phyloP scores from a whole-genome alignment of 108 stramenopile species.

The Mediolabrus comicus region DNA sequence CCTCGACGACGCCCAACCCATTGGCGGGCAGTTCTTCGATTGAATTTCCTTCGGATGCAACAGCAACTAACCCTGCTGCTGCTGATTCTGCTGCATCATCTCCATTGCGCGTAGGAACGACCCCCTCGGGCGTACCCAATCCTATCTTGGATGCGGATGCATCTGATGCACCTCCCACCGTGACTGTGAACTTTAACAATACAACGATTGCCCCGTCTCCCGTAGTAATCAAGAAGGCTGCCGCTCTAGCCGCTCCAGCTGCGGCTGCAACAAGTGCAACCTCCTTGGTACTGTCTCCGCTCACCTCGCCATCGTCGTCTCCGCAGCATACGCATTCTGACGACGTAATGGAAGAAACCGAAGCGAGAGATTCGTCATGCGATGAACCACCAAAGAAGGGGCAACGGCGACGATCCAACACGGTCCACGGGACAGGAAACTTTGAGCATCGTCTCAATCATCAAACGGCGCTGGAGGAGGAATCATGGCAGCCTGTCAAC shows the following conservation, averaged over 20 bases:
- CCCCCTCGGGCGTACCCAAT: neutral
- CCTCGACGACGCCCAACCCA: neutral
- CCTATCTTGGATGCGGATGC: constrained; percentile 4
- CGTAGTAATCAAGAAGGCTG: neutral
- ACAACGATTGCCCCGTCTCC: neutral
- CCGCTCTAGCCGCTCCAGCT: neutral
- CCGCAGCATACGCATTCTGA: neutral
- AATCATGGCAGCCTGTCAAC: neutral
- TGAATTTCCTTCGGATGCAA: neutral
- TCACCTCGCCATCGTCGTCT: neutral
- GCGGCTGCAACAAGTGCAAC: neutral
- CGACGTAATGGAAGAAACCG: neutral
- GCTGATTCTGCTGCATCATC: no score
- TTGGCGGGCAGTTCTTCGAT: neutral
- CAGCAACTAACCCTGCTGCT: neutral
- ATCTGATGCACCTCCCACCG: neutral
- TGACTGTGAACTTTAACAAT: neutral
- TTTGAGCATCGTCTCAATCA: neutral
- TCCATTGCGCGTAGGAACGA: no score
- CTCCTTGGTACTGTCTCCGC: neutral
- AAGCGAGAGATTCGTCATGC: neutral
- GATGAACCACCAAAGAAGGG: neutral
- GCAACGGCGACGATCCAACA: neutral
- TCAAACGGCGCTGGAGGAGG: neutral
- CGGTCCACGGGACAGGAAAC: neutral